Conservation (phyloP, 306 rosid genomes). For the Vachellia collinsii region DNA sequence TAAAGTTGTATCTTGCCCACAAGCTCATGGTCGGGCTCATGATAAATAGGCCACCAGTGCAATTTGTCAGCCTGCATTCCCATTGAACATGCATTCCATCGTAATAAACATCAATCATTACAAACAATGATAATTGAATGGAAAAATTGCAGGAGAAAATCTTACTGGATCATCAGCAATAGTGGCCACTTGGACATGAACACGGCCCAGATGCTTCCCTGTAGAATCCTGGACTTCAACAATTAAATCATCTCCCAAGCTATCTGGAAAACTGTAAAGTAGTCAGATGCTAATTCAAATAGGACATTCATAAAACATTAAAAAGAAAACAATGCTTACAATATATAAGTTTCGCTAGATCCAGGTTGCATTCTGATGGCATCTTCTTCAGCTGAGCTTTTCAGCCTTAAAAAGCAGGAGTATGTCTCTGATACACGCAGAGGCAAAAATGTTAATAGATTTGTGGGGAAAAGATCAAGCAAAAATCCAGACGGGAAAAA, state of each 20-base stretch:
- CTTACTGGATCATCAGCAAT: slow-evolving; percentile 84
- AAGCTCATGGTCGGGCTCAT: slow-evolving; percentile 83
- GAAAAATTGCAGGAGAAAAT: slow-evolving; percentile 29
- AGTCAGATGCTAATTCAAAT: slow-evolving; percentile 49
- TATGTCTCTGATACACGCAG: slow-evolving; percentile 68
- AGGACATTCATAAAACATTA: slow-evolving; percentile 22
- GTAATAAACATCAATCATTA: slow-evolving; percentile 24
- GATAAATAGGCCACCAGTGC: slow-evolving; percentile 93
- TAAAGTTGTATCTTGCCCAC: slow-evolving; percentile 87
- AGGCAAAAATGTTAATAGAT: slow-evolving; percentile 18
- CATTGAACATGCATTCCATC: slow-evolving; percentile 38
- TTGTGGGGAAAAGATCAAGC: neutral
- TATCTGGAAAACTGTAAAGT: slow-evolving; percentile 93
- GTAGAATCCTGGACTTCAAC: slow-evolving; percentile 93
- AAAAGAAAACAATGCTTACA: slow-evolving; percentile 57
- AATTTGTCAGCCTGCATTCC: slow-evolving; percentile 85
- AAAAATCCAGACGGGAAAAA: slow-evolving; percentile 15
- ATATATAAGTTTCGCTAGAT: slow-evolving; percentile 86
- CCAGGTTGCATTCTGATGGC: slow-evolving; percentile 88
- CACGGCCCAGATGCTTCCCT: slow-evolving; percentile 84
- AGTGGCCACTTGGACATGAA: slow-evolving; percentile 80
- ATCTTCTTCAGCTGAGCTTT: slow-evolving; percentile 85
- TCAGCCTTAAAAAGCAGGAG: slow-evolving; percentile 81
- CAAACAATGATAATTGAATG: slow-evolving; percentile 13
- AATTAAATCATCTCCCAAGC: slow-evolving; percentile 86